Evolutionary conservation across 257 asterid genomes (phyloP), one percentile per base, ranked within the genome.

Genomic region (Lithospermum erythrorhizon): DNA sequence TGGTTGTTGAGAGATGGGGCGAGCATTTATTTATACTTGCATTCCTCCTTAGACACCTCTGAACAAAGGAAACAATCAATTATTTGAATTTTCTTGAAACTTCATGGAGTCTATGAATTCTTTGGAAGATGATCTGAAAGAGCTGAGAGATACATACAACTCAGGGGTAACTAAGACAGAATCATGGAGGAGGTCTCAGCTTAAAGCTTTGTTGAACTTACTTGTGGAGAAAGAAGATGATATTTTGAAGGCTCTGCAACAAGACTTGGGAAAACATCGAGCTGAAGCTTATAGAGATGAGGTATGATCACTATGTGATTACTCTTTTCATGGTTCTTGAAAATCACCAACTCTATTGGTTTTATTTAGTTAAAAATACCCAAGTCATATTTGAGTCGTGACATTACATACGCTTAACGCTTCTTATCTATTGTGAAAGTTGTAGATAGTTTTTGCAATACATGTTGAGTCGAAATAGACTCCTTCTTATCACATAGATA

Each of bases 271-370:
- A 1, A 89, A 89, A 65, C 97, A 87, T 73, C 72, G 65, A 0
- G 69, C 62, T 9, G 97, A 89, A 65, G 76, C 95, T 6, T 89
- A 60, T 21, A 78, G 93, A 66, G 97, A 87, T 60, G 97, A 89
- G 89, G 97, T 87, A 61, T 7, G 45, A 30, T 47, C 21, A 24
- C 17, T 2, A 7, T 48, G 57, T 4, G 21, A 53, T 8, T n/a
- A 10, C 22, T 1, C 9, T n/a, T 17, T 17, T 52, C 4, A 0
- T 0, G 15, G 0, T 41, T 41, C 48, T 41, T 32, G 45, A 32
- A 32, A 32, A 32, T 7, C 9, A 9, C 45, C 45, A 32, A 1
- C 8, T 32, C 8, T n/a, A n/a, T n/a, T n/a, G n/a, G n/a, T 7
- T 32, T 32, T 3, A 32, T 32, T 32, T 1, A 32, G 45, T 32